Conservation (phyloP, 179 eudicot genomes). For the Patellifolia procumbens region DNA sequence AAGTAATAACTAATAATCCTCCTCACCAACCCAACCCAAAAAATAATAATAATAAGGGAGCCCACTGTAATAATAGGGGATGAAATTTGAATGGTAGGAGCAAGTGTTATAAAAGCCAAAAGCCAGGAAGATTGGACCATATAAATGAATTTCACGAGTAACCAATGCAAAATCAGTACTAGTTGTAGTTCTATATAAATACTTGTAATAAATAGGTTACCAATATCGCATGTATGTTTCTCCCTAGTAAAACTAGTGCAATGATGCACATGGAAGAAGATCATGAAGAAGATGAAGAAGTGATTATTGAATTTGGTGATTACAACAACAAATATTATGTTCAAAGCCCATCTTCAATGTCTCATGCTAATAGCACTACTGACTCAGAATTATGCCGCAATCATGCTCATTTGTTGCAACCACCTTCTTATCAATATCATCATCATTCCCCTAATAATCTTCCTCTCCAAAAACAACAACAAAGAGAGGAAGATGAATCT, state of each 20-base stretch:
- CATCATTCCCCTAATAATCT: not conserved
- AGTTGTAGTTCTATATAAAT: no score
- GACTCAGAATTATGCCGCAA: not conserved
- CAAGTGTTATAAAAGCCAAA: not conserved
- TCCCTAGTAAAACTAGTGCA: not conserved
- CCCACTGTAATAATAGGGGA: not conserved
- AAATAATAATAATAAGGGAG: not conserved
- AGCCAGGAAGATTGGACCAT: not conserved
- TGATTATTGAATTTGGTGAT: conserved; percentile 15
- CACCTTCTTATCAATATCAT: no score
- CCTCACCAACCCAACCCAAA: not conserved
- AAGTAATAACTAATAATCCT: not conserved
- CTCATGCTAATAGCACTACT: conserved; percentile 34
- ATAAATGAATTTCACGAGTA: not conserved
- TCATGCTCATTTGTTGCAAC: no score
- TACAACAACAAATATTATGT: conserved; percentile 53
- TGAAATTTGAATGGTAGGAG: not conserved
- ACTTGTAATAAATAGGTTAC: no score
- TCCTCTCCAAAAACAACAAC: not conserved
- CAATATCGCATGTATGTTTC: no score
- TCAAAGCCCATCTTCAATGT: conserved; percentile 62
- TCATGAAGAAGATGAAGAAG: conserved; percentile 61
- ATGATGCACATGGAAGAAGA: conserved; percentile 39
- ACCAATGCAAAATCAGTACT: not conserved
- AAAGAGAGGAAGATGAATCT: not conserved